phyloP scores from a whole-genome alignment of 1,284 basidiomycete genomes.

The Leccinum variabile region DNA sequence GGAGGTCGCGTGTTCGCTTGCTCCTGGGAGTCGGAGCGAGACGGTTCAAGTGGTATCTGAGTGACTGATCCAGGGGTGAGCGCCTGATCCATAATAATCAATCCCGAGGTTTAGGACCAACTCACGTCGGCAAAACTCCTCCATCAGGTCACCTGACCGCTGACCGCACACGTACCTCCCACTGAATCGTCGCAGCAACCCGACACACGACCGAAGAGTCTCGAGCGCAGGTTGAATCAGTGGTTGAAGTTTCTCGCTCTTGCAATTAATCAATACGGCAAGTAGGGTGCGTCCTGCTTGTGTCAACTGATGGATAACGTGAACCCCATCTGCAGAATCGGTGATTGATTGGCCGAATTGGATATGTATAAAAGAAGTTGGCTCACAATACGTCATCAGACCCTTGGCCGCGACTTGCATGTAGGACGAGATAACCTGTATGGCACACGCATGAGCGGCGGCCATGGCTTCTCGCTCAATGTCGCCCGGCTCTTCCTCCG shows the following conservation, averaged over 20 bases:
- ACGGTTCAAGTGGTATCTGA: conserved; percentile 77
- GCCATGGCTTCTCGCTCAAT: conserved; percentile 68
- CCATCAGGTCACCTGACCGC: conserved; percentile 85
- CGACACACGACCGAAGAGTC: conserved; percentile 81
- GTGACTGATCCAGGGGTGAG: conserved; percentile 55
- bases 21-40: conserved; percentile 52
- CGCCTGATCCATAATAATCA: conserved; percentile 15
- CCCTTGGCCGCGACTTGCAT: conserved; percentile 83
- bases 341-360: conserved; percentile 15
- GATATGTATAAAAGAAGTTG: conserved; percentile 1
- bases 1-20: conserved; percentile 61
- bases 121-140: conserved; percentile 88
- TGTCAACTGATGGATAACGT: conserved; percentile 90
- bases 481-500: conserved; percentile 57
- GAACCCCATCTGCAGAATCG: conserved; percentile 70
- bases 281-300: conserved; percentile 89
- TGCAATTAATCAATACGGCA: conserved; percentile 80
- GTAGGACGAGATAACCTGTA: conserved; percentile 81
- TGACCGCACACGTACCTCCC: conserved; percentile 84
- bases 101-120: conserved; percentile 21
- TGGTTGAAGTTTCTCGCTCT: conserved; percentile 63
- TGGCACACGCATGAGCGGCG: conserved; percentile 67
- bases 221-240: conserved; percentile 81
- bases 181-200: conserved; percentile 75
- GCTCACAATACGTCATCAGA: conserved; percentile 89